Percentiles rank a stretch among this genome's conserved stretches.
Conservation (phyloP, 2,329 filamentous ascomycete species). For the Sporothrix curviconia region DNA sequence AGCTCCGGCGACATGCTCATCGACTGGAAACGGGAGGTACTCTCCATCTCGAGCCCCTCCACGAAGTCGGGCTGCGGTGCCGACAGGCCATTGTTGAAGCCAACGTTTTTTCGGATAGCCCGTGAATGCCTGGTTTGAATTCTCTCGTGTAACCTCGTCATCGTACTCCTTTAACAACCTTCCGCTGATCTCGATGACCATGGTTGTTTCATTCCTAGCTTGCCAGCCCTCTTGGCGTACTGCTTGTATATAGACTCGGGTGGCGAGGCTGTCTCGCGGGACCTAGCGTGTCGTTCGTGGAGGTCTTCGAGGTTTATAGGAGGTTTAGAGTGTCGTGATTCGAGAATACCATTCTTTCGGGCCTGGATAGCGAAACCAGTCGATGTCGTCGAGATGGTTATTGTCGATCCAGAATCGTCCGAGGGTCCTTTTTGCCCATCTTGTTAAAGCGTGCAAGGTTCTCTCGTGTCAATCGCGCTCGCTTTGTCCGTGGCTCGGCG, state of each 20-base stretch:
- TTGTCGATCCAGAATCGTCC: not conserved
- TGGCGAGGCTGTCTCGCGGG: slow-evolving; percentile 15
- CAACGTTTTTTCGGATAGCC: slow-evolving; percentile 23
- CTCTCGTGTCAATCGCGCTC: slow-evolving; percentile 9
- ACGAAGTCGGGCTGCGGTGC: slow-evolving; percentile 25
- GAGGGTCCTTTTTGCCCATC: slow-evolving; percentile 8
- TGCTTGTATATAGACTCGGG: slow-evolving; percentile 14
- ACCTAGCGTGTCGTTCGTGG: slow-evolving; percentile 8
- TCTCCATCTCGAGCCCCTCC: slow-evolving; percentile 20
- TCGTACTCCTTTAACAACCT: slow-evolving; percentile 20
- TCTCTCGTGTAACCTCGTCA: slow-evolving; percentile 1
- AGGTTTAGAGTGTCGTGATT: slow-evolving; percentile 13
- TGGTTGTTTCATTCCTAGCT: slow-evolving; percentile 18
- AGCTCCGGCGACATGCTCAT: slow-evolving; percentile 16
- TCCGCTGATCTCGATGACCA: slow-evolving; percentile 15
- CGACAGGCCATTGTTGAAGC: slow-evolving; percentile 24
- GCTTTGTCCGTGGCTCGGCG: not conserved
- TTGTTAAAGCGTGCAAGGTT: slow-evolving; percentile 11
- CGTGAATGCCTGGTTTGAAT: slow-evolving; percentile 16
- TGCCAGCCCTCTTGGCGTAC: slow-evolving; percentile 14
- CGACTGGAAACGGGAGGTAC: slow-evolving; percentile 14
- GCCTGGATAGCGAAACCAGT: slow-evolving; percentile 14
- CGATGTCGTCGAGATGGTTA: slow-evolving; percentile 10
- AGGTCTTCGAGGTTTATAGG: slow-evolving; percentile 18
- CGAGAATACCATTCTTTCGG: slow-evolving; percentile 18